Conservation (phyloP, 2,329 filamentous ascomycete species). For the Pestalotiopsis sp. region DNA sequence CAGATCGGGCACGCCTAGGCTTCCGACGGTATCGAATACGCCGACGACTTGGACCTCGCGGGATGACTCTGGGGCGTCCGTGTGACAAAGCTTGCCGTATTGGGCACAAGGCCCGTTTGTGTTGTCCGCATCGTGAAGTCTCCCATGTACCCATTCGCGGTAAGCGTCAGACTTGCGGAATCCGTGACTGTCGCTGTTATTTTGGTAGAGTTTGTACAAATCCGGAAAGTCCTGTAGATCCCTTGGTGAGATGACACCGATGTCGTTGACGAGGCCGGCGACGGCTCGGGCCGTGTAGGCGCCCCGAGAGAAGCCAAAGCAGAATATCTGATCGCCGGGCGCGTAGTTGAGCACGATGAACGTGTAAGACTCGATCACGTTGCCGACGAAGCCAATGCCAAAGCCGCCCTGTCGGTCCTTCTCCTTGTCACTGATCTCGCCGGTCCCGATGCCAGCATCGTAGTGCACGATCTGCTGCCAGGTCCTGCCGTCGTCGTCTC, state of each 20-base stretch:
- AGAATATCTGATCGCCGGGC: constrained; percentile 37
- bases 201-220: constrained; percentile 13
- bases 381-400: constrained; percentile 17
- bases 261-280: constrained; percentile 36
- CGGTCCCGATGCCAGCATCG: constrained; percentile 36
- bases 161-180: constrained; percentile 14
- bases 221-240: constrained; percentile 21
- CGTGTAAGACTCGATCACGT: constrained; percentile 36
- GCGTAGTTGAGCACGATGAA: constrained; percentile 40
- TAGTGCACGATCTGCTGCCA: constrained; percentile 21
- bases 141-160: constrained; percentile 16
- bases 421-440: constrained; percentile 38
- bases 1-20: constrained; percentile 31
- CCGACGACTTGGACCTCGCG: constrained; percentile 29
- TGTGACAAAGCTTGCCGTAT: constrained; percentile 11
- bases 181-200: constrained; percentile 14
- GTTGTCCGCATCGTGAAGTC: constrained; percentile 1
- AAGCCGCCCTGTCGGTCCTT: constrained; percentile 17
- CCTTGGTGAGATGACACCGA: constrained; percentile 20
- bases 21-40: constrained; percentile 35
- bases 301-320: constrained; percentile 41
- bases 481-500: constrained; percentile 37
- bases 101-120: neutral
- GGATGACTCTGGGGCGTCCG: constrained; percentile 10
- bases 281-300: constrained; percentile 42